A percentile compares a stretch with the other conserved stretches of the same genome.
phyloP scores from a whole-genome alignment of 768 basidiomycete genomes.

The Suillus discolor region DNA sequence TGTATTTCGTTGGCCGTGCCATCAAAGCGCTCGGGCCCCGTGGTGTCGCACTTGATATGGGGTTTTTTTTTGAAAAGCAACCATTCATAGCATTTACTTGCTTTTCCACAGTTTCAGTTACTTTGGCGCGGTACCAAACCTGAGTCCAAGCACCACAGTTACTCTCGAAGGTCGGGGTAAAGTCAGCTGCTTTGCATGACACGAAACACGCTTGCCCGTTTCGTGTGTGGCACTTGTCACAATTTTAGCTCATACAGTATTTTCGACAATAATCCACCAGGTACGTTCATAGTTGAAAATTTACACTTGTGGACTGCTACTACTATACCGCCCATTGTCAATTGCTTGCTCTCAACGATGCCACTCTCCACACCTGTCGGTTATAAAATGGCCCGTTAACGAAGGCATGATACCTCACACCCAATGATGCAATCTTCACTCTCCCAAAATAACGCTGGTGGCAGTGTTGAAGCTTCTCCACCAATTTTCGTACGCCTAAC shows the following conservation, averaged over 20 bases:
- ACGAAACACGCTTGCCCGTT: not conserved
- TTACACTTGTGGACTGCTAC: not conserved
- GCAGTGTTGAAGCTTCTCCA: not conserved
- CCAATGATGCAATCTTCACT: not conserved
- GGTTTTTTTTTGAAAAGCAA: not conserved
- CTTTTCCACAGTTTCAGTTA: not conserved
- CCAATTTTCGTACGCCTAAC: not conserved
- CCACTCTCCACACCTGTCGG: not conserved
- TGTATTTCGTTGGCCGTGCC: not conserved
- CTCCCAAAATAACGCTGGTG: not conserved
- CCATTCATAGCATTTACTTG: not conserved
- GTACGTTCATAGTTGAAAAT: not conserved
- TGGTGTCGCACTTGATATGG: not conserved
- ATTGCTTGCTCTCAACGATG: not conserved
- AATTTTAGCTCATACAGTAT: not conserved
- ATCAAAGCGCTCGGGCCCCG: not conserved
- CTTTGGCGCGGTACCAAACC: not conserved
- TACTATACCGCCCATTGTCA: not conserved
- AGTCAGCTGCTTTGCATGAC: not conserved
- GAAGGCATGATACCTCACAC: not conserved
- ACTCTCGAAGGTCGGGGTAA: not conserved
- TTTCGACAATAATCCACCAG: not conserved
- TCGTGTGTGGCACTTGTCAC: not conserved
- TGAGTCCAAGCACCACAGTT: not conserved
- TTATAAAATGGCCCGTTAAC: not conserved